Evolutionary conservation across 176 grass and related monocot genomes (phyloP).

Genomic region (Lolium multiflorum): DNA sequence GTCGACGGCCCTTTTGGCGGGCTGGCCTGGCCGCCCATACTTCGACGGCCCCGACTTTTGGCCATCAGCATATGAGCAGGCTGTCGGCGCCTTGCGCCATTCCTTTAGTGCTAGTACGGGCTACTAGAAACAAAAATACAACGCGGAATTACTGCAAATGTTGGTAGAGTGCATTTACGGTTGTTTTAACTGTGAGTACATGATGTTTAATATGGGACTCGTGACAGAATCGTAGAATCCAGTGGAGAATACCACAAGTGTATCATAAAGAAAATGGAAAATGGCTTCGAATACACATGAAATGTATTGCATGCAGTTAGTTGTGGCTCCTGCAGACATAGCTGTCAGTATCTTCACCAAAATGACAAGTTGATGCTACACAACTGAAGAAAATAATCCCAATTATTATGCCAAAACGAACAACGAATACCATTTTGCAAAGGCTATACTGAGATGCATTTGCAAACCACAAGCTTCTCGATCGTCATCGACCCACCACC

Average conservation of each 20-base stretch:
- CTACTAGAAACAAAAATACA: no score
- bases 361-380: constrained; percentile 16
- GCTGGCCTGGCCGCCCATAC: no score
- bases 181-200: constrained; percentile 27
- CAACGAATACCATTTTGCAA: background rate
- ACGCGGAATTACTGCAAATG: no score
- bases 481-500: no score
- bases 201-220: constrained; percentile 1
- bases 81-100: no score
- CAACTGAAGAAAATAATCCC: background rate
- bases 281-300: constrained; percentile 90
- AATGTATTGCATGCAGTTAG: constrained; percentile 67
- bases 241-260: background rate
- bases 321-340: constrained; percentile 79
- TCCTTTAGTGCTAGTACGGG: no score
- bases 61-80: no score
- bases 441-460: background rate
- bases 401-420: constrained; percentile 27
- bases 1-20: no score
- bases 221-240: background rate
- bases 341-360: constrained; percentile 20
- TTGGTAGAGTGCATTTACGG: no score
- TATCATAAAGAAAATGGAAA: constrained; percentile 60
- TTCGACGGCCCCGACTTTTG: no score
- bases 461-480: background rate